phyloP scores from a whole-genome alignment of 805 yeast species.

The Brettanomyces bruxellensis region DNA sequence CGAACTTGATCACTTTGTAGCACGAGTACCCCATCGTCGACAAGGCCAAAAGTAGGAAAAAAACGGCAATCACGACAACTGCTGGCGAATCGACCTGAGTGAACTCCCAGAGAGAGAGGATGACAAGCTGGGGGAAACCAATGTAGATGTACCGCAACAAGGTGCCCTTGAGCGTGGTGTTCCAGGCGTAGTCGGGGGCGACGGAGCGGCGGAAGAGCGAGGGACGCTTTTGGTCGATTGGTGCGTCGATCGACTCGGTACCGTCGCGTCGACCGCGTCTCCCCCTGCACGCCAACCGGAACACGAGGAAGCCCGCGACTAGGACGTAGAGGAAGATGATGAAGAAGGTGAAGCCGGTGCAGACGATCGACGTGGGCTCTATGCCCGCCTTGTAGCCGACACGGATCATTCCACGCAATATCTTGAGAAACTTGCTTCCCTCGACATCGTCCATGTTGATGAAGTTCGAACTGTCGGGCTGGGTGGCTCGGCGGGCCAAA shows the following conservation, averaged over 20 bases:
- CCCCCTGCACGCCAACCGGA: conserved; percentile 31
- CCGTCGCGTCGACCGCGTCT: conserved; percentile 20
- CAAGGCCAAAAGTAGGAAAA: conserved; percentile 55
- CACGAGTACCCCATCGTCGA: conserved; percentile 58
- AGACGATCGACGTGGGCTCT: conserved; percentile 76
- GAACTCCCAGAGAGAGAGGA: conserved; percentile 85
- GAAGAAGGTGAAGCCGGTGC: conserved; percentile 84
- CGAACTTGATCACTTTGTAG: conserved; percentile 55
- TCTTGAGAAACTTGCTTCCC: conserved; percentile 52
- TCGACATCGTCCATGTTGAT: conserved; percentile 24
- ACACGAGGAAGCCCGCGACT: conserved; percentile 46
- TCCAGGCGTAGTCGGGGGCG: conserved; percentile 46
- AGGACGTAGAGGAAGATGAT: conserved; percentile 67
- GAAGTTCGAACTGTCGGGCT: conserved; percentile 3
- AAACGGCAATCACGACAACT: conserved; percentile 69
- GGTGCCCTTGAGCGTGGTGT: conserved; percentile 62
- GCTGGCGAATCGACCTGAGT: conserved; percentile 78
- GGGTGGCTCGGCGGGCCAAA: neutral
- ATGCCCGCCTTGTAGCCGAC: conserved; percentile 68
- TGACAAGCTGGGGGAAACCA: conserved; percentile 74
- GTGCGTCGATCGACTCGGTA: conserved; percentile 9
- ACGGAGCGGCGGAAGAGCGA: neutral
- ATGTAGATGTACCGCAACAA: conserved; percentile 70
- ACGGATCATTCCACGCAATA: conserved; percentile 81
- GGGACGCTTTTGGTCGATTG: conserved; percentile 3